These are phyloP conservation scores for Phialocephala sp. DNA, from an alignment of 2,329 filamentous ascomycete genomes.

Conservation along the genomic window DNA sequence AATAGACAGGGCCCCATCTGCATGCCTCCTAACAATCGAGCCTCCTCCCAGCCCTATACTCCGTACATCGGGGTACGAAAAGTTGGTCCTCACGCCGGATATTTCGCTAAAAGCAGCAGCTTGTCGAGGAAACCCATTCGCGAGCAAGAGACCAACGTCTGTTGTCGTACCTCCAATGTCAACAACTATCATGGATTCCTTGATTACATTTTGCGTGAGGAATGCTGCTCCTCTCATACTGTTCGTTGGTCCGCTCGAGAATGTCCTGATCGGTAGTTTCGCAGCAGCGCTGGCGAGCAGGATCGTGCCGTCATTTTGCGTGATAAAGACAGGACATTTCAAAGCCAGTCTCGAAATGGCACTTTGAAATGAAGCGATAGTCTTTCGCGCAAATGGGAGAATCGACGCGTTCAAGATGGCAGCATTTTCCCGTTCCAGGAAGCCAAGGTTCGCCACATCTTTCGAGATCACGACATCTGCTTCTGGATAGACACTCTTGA, in stretches of 20 bases:
- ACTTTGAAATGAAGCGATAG: constrained; percentile 58
- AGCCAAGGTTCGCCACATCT: constrained; percentile 53
- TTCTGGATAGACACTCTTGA: constrained; percentile 20
- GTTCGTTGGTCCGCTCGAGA: constrained; percentile 66
- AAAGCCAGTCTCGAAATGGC: constrained; percentile 57
- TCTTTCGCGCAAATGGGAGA: constrained; percentile 58
- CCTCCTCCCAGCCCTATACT: constrained; percentile 63
- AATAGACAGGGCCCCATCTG: constrained; percentile 56
- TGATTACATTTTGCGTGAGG: constrained; percentile 47
- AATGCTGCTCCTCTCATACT: constrained; percentile 67
- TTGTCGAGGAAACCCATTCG: constrained; percentile 64
- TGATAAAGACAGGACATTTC: constrained; percentile 60
- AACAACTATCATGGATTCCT: constrained; percentile 52
- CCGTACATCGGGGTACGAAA: constrained; percentile 58
- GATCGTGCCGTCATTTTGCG: constrained; percentile 67
- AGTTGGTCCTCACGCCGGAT: constrained; percentile 61
- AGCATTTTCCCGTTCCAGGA: constrained; percentile 66
- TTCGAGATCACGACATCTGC: constrained; percentile 53
- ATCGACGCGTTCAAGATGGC: constrained; percentile 67
- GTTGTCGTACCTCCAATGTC: constrained; percentile 65
- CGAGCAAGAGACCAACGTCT: constrained; percentile 60
- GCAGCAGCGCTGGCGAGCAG: constrained; percentile 57
- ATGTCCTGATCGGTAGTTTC: constrained; percentile 61
- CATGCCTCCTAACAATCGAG: constrained; percentile 45
- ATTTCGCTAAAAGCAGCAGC: constrained; percentile 61